Evolutionary conservation across 1,284 basidiomycete species (phyloP).

Genomic region (Ganoderma lingzhi): DNA sequence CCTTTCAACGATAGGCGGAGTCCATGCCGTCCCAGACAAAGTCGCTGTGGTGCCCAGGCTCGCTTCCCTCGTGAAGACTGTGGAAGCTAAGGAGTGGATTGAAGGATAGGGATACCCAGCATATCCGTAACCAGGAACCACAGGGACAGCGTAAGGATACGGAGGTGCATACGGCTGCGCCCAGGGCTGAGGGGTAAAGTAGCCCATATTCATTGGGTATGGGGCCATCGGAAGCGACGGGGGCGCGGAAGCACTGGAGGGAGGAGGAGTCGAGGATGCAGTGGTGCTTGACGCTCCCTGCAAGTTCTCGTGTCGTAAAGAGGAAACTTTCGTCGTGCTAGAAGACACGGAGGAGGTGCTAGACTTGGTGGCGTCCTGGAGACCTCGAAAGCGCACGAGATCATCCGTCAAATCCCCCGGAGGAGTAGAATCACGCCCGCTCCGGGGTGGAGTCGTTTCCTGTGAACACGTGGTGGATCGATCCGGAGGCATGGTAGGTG

Average conservation of each 20-base stretch:
- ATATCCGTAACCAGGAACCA: conserved; percentile 51
- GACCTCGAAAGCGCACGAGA: background rate
- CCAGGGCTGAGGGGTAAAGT: conserved; percentile 62
- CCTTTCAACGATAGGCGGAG: conserved; percentile 2
- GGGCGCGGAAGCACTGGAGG: conserved; percentile 28
- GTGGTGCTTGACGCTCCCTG: conserved; percentile 18
- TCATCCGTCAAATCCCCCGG: background rate
- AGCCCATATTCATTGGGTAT: conserved; percentile 53
- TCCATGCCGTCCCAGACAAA: conserved; percentile 1
- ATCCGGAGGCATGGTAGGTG: background rate
- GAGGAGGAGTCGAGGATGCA: conserved; percentile 23
- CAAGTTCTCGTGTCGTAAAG: conserved; percentile 9
- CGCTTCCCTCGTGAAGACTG: background rate
- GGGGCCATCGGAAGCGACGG: conserved; percentile 45
- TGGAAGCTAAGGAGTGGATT: conserved; percentile 24
- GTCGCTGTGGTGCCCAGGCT: background rate
- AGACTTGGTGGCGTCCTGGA: background rate
- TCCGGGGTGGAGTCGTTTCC: background rate
- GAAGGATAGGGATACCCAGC: conserved; percentile 50
- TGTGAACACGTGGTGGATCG: background rate
- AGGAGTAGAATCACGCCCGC: background rate
- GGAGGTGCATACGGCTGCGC: conserved; percentile 58
- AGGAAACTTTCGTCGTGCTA: conserved; percentile 30
- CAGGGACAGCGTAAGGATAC: conserved; percentile 60
- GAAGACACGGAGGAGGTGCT: conserved; percentile 31